phyloP scores from a whole-genome alignment of 2,329 filamentous ascomycete species.

The Fusarium foetens region DNA sequence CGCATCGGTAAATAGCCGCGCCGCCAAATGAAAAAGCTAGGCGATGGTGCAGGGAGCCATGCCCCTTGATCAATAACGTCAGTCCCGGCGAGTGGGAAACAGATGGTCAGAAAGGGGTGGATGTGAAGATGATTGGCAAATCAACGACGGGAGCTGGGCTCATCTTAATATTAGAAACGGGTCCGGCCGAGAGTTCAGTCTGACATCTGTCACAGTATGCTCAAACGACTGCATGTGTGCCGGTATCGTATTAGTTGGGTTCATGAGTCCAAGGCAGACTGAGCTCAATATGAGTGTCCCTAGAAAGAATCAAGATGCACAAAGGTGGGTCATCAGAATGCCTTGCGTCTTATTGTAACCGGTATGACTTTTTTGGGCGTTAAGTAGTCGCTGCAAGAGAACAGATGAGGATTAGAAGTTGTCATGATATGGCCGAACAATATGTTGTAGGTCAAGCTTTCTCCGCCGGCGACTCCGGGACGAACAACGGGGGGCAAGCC shows the following conservation, averaged over 20 bases:
- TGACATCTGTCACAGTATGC: constrained; percentile 9
- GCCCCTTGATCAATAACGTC: neutral
- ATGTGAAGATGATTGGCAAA: constrained; percentile 25
- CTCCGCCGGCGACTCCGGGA: constrained; percentile 45
- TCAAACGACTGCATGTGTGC: constrained; percentile 11
- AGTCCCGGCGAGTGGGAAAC: constrained; percentile 5
- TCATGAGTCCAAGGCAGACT: constrained; percentile 35
- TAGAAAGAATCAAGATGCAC: constrained; percentile 17
- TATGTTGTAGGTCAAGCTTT: constrained; percentile 30
- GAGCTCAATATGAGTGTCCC: constrained; percentile 5
- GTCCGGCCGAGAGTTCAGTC: constrained; percentile 28
- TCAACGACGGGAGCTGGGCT: constrained; percentile 8
- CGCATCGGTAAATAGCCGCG: constrained; percentile 28
- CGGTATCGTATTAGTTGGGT: constrained; percentile 16
- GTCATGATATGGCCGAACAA: constrained; percentile 37
- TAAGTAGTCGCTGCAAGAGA: constrained; percentile 36
- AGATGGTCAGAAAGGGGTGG: constrained; percentile 5
- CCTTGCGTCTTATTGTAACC: constrained; percentile 19
- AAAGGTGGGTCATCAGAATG: constrained; percentile 23
- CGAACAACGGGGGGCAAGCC: constrained; percentile 41
- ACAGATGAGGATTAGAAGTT: constrained; percentile 38
- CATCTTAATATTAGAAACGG: constrained; percentile 24
- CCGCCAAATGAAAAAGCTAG: constrained; percentile 13
- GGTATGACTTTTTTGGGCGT: constrained; percentile 12
- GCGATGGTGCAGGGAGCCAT: constrained; percentile 6